These are phyloP conservation scores for slime mould (Dictyostelium discoideum) DNA, from an alignment of 78 protist genomes.

Conservation along the genomic window DNA sequence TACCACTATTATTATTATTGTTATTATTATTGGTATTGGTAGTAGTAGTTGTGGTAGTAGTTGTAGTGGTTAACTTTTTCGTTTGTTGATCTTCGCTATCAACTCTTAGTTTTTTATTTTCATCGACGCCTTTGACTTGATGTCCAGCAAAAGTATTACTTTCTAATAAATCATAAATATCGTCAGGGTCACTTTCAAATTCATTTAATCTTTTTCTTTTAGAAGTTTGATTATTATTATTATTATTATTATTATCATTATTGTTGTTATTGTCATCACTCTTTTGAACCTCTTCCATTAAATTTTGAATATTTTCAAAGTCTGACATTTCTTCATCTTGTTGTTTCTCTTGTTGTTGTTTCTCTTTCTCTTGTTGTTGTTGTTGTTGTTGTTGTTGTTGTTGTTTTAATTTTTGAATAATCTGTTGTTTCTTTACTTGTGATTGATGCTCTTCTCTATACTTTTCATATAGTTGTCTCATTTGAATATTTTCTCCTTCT, in stretches of 20 bases:
- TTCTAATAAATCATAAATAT: not conserved
- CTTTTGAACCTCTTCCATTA: slow-evolving; percentile 16
- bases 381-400: not conserved
- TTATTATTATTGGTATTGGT: not conserved
- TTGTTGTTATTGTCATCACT: too few relatives aligned
- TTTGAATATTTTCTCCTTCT: not conserved
- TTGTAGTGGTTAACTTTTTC: not conserved
- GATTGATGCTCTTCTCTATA: not conserved
- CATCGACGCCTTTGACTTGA: not conserved
- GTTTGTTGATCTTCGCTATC: not conserved
- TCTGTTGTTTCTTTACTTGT: not conserved
- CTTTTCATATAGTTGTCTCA: not conserved
- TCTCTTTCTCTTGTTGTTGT: not conserved
- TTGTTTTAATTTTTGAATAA: not conserved
- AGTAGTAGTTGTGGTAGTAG: not conserved
- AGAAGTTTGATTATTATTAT: too few relatives aligned
- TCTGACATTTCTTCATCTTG: not conserved
- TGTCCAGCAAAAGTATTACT: not conserved
- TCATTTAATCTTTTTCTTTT: not conserved
- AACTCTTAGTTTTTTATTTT: not conserved
- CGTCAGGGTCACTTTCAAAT: not conserved
- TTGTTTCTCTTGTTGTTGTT: not conserved
- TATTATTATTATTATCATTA: not conserved
- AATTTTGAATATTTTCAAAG: not conserved
- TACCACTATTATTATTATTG: not conserved